These are phyloP conservation scores for Coelastrella sp. DNA, from an alignment of 139 green algal genomes.

Conservation along the genomic window DNA sequence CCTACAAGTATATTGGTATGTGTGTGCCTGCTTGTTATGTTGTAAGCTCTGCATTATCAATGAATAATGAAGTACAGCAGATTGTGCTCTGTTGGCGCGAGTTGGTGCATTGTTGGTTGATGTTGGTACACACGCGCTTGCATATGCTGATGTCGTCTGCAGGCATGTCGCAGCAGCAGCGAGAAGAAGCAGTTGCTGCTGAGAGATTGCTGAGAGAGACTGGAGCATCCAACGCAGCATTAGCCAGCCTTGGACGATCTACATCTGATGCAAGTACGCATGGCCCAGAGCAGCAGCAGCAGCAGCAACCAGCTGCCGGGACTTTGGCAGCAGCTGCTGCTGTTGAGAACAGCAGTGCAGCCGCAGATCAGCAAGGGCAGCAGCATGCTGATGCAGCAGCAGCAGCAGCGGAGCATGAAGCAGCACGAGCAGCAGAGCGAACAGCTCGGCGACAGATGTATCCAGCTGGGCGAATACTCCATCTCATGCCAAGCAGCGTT, in stretches of 20 bases:
- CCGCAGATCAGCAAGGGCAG: neutral
- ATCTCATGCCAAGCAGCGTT: conserved; percentile 78
- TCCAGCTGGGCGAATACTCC: conserved; percentile 85
- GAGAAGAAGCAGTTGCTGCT: conserved; percentile 28
- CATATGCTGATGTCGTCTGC: too few relatives aligned
- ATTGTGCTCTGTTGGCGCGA: neutral
- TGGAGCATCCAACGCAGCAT: neutral
- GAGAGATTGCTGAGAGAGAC: conserved; percentile 41
- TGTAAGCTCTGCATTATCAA: neutral
- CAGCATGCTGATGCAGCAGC: neutral
- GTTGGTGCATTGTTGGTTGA: neutral
- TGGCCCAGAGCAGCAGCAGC: neutral
- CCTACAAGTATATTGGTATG: too few relatives aligned
- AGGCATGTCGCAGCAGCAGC: neutral
- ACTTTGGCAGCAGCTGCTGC: neutral
- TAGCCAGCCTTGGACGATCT: neutral
- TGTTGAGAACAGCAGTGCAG: neutral
- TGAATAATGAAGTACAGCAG: neutral
- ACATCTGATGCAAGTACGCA: neutral
- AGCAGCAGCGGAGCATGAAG: neutral
- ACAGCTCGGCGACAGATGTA: conserved; percentile 69
- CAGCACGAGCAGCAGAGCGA: conserved; percentile 18
- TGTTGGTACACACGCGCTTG: too few relatives aligned
- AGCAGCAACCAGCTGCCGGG: neutral
- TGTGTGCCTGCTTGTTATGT: too few relatives aligned